Evolutionary conservation across 2,329 filamentous ascomycete species (phyloP).

Genomic region (Chrysosporium queenslandicum): DNA sequence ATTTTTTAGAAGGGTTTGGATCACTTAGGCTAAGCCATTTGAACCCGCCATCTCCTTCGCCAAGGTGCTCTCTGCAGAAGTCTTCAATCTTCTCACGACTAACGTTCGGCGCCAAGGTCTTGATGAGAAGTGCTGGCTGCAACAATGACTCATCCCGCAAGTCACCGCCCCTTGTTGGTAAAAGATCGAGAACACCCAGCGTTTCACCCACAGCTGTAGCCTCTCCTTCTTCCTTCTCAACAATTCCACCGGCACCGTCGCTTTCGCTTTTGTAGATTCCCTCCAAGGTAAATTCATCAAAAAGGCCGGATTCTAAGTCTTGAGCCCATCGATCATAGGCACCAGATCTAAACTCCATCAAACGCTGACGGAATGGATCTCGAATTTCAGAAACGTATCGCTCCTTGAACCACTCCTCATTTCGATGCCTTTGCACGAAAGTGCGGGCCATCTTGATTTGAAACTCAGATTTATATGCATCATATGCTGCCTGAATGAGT

Average conservation of each 20-base stretch:
- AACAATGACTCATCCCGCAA: slow-evolving; percentile 78
- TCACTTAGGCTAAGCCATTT: slow-evolving; percentile 94
- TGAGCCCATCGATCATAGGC: slow-evolving; percentile 81
- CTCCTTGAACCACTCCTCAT: slow-evolving; percentile 96
- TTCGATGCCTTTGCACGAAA: slow-evolving; percentile 87
- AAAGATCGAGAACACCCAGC: slow-evolving; percentile 78
- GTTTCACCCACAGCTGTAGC: slow-evolving; percentile 85
- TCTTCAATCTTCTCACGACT: slow-evolving; percentile 85
- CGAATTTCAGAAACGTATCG: slow-evolving; percentile 78
- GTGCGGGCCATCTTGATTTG: slow-evolving; percentile 68
- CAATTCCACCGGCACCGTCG: slow-evolving; percentile 70
- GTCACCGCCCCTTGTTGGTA: slow-evolving; percentile 74
- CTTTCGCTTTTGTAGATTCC: slow-evolving; percentile 88
- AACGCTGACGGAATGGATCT: slow-evolving; percentile 60
- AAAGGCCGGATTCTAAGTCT: slow-evolving; percentile 72
- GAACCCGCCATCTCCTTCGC: slow-evolving; percentile 82
- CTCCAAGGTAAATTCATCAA: slow-evolving; percentile 91
- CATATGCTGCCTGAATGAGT: slow-evolving; percentile 55
- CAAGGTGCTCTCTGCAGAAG: slow-evolving; percentile 89
- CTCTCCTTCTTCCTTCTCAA: slow-evolving; percentile 94
- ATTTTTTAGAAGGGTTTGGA: slow-evolving; percentile 92
- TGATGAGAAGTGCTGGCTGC: slow-evolving; percentile 90
- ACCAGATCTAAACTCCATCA: slow-evolving; percentile 69
- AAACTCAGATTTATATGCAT: slow-evolving; percentile 55
- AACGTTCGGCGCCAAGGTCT: slow-evolving; percentile 93